Conservation (phyloP, 352 stramenopile genomes). For the Globisporangium solare region DNA sequence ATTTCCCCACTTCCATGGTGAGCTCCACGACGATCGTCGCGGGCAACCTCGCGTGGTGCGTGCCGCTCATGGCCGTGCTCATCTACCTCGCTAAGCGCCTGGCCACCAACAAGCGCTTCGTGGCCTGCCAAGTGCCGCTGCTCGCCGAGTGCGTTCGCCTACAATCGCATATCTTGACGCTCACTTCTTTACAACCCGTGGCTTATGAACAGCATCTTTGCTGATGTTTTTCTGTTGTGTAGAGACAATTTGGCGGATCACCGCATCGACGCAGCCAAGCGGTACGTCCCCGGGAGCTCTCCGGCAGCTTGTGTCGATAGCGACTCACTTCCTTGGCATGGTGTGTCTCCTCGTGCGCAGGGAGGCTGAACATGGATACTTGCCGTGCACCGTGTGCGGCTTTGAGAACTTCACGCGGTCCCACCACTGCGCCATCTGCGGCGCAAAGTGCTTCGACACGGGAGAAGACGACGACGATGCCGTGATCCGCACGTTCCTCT, state of each 20-base stretch:
- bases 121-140: constrained; percentile 5
- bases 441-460: too few species aligned
- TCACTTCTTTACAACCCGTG: too few species aligned
- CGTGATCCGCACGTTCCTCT: too few species aligned
- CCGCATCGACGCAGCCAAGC: constrained; percentile 11
- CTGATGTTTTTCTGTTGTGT: too few species aligned
- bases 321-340: too few species aligned
- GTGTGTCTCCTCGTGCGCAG: too few species aligned
- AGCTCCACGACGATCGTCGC: constrained; percentile 2
- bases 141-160: constrained; percentile 12
- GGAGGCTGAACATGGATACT: constrained; percentile 12
- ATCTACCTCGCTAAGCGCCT: constrained; percentile 12
- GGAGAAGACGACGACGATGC: too few species aligned
- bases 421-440: constrained; percentile 22
- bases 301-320: too few species aligned
- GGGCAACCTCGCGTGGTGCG: constrained; percentile 8
- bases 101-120: constrained; percentile 10
- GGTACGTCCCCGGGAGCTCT: background rate
- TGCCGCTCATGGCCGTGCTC: constrained; percentile 8
- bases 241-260: constrained; percentile 11
- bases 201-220: too few species aligned
- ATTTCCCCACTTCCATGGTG: background rate
- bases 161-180: background rate
- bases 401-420: constrained; percentile 43
- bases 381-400: constrained; percentile 21